Evolutionary conservation across 345 rosid genomes (phyloP).

Genomic region (Firmiana major): DNA sequence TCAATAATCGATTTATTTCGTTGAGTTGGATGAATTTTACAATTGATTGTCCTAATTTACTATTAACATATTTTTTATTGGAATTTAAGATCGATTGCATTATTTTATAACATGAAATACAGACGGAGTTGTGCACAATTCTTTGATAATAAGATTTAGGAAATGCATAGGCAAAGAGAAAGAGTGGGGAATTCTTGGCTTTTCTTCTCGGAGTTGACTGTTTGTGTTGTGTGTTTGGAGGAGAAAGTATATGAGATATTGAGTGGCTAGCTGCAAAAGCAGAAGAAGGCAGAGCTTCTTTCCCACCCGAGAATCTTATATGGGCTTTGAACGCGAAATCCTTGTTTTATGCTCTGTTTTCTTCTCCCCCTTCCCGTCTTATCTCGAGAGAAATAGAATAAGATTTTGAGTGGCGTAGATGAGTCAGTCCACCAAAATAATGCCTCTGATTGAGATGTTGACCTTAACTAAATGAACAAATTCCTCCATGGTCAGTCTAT

Average conservation of each 20-base stretch:
- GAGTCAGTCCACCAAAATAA: slow-evolving; percentile 44
- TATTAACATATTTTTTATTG: too few species aligned
- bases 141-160: neutral
- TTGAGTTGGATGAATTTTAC: too few species aligned
- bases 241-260: neutral
- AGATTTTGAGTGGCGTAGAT: slow-evolving; percentile 22
- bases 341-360: slow-evolving; percentile 34
- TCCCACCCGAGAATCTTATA: slow-evolving; percentile 14
- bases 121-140: neutral
- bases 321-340: slow-evolving; percentile 27
- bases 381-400: slow-evolving; percentile 6
- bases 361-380: neutral
- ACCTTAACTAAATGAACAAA: slow-evolving; percentile 42
- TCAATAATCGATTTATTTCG: too few species aligned
- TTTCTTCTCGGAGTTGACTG: neutral
- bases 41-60: too few species aligned
- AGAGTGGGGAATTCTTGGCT: neutral
- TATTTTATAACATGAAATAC: too few species aligned
- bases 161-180: neutral
- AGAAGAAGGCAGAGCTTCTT: slow-evolving; percentile 9
- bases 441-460: slow-evolving; percentile 62
- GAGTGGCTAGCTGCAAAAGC: slow-evolving; percentile 33
- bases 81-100: too few species aligned
- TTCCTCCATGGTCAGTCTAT: slow-evolving; percentile 16
- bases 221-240: neutral